These are phyloP conservation scores for Phytophthora cryptogea DNA, from an alignment of 352 stramenopile species.

Conservation along the genomic window DNA sequence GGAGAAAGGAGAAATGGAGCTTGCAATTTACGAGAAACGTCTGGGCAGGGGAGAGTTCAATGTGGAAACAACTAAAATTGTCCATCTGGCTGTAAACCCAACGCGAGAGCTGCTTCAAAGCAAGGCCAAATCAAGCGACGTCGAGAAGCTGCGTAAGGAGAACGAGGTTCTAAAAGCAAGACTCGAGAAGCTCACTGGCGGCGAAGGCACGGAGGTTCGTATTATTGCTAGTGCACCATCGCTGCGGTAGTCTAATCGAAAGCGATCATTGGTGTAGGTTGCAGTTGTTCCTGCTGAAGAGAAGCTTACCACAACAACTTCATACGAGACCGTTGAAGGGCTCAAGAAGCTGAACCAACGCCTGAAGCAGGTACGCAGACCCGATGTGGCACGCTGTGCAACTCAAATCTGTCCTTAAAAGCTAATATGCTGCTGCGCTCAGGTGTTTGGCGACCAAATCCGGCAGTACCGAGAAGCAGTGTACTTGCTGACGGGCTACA, in stretches of 20 bases:
- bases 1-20: conserved; percentile 66
- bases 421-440: neutral
- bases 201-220: conserved; percentile 38
- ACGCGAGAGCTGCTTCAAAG: conserved; percentile 65
- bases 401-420: neutral
- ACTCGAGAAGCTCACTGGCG: conserved; percentile 41
- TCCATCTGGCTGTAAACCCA: conserved; percentile 87
- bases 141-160: conserved; percentile 54
- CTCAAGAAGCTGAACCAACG: conserved; percentile 88
- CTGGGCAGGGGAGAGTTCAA: conserved; percentile 83
- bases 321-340: conserved; percentile 85
- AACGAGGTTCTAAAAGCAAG: conserved; percentile 57
- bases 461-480: conserved; percentile 90
- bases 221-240: neutral
- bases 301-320: conserved; percentile 75
- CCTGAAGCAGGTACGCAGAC: conserved; percentile 72
- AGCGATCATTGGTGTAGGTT: conserved; percentile 12
- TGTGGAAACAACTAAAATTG: conserved; percentile 82
- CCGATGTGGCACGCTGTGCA: neutral
- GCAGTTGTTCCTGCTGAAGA: conserved; percentile 22
- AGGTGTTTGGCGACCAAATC: conserved; percentile 90
- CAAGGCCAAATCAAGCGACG: conserved; percentile 41
- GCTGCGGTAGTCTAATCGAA: conserved; percentile 1
- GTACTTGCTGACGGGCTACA: conserved; percentile 89
- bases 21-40: conserved; percentile 70